These are phyloP conservation scores for Fraxinus sp. DNA, from an alignment of 305 asterid genomes.

Conservation along the genomic window DNA sequence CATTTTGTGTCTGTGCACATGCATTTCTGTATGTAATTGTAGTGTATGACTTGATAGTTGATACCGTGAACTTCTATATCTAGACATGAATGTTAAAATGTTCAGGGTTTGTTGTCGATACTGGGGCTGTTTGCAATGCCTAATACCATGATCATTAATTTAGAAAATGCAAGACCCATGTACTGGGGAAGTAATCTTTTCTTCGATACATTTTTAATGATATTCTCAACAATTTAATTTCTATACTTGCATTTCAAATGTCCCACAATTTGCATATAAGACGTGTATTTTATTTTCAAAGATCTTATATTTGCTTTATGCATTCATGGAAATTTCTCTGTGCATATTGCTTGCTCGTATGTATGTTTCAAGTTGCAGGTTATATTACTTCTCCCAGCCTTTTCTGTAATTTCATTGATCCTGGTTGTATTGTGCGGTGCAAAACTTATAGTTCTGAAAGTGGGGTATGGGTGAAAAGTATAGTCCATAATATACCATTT, in stretches of 20 bases:
- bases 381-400: neutral
- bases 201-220: neutral
- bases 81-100: neutral
- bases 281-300: neutral
- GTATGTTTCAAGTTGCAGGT: neutral
- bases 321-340: neutral
- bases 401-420: neutral
- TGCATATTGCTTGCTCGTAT: neutral
- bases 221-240: neutral
- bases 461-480: neutral
- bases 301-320: neutral
- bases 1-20: constrained; percentile 2
- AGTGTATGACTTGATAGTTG: neutral
- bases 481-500: neutral
- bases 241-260: neutral
- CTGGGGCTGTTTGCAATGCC: neutral
- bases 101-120: neutral
- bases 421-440: neutral
- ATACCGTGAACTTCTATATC: neutral
- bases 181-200: neutral
- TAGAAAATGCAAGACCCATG: neutral
- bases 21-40: neutral
- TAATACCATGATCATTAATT: constrained; percentile 5
- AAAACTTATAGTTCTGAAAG: neutral
- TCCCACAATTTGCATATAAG: neutral